These are phyloP conservation scores for Phytophthora boehmeriae DNA, from an alignment of 352 stramenopile species.

Conservation along the genomic window DNA sequence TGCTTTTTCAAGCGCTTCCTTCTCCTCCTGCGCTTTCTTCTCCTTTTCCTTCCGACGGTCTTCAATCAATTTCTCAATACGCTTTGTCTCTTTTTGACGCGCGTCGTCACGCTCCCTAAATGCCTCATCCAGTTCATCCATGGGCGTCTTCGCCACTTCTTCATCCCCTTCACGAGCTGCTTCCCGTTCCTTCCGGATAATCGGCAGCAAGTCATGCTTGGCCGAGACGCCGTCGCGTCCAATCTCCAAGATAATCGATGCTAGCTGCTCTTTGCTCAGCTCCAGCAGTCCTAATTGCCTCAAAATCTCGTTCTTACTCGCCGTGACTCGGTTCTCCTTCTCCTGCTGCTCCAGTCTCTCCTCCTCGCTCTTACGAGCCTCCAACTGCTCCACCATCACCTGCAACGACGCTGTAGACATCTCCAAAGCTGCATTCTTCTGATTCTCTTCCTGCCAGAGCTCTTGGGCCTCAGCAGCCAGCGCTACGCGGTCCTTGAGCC, in stretches of 20 bases:
- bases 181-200: constrained; percentile 60
- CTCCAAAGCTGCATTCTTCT: constrained; percentile 37
- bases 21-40: constrained; percentile 32
- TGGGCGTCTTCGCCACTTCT: constrained; percentile 35
- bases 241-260: constrained; percentile 67
- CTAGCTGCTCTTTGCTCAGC: constrained; percentile 62
- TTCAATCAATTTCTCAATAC: constrained; percentile 61
- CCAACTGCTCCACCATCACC: constrained; percentile 48
- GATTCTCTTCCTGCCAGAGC: constrained; percentile 40
- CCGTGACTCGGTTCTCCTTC: constrained; percentile 45
- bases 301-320: constrained; percentile 51
- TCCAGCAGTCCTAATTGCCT: constrained; percentile 65
- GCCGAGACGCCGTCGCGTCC: constrained; percentile 37
- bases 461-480: constrained; percentile 41
- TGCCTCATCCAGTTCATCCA: constrained; percentile 59
- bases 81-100: constrained; percentile 53
- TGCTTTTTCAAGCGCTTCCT: constrained; percentile 36
- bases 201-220: constrained; percentile 61
- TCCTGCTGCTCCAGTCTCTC: constrained; percentile 58
- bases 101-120: constrained; percentile 59
- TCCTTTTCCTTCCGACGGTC: constrained; percentile 40
- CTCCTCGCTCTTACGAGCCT: constrained; percentile 42
- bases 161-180: constrained; percentile 28
- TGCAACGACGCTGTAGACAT: constrained; percentile 30
- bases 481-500: constrained; percentile 52